A percentile compares a stretch with the other conserved stretches of the same genome.
phyloP scores from a whole-genome alignment of 352 stramenopile species.

The Thalassiosira hispida region DNA sequence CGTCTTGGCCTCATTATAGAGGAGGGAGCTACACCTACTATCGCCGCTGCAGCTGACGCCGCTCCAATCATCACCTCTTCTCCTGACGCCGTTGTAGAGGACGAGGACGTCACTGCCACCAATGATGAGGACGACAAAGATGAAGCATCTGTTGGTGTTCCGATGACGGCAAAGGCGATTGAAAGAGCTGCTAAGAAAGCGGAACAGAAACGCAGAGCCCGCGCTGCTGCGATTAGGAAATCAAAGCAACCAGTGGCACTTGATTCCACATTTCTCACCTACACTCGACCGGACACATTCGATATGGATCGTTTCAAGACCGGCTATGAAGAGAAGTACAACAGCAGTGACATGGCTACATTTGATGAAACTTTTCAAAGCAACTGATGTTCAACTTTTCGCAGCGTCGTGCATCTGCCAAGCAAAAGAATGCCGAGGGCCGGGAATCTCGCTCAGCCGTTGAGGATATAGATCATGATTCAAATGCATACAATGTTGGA shows the following conservation, averaged over 20 bases:
- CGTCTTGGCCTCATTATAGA: neutral
- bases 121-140: neutral
- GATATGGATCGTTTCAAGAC: neutral
- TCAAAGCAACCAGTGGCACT: neutral
- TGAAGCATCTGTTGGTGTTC: neutral
- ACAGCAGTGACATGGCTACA: neutral
- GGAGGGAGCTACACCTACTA: neutral
- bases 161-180: neutral
- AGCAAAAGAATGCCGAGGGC: neutral
- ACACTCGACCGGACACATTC: neutral
- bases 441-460: neutral
- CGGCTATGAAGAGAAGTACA: neutral
- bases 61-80: neutral
- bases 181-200: neutral
- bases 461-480: neutral
- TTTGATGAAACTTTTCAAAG: neutral
- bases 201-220: neutral
- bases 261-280: neutral
- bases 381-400: conserved; percentile 8
- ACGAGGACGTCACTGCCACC: too few relatives aligned
- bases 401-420: neutral
- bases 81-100: neutral
- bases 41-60: neutral
- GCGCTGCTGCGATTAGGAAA: neutral
- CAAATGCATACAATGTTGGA: neutral